Base-by-base conservation (phyloP, 1,139 yeast genomes). In the Saccharomyces hybrid region DNA sequence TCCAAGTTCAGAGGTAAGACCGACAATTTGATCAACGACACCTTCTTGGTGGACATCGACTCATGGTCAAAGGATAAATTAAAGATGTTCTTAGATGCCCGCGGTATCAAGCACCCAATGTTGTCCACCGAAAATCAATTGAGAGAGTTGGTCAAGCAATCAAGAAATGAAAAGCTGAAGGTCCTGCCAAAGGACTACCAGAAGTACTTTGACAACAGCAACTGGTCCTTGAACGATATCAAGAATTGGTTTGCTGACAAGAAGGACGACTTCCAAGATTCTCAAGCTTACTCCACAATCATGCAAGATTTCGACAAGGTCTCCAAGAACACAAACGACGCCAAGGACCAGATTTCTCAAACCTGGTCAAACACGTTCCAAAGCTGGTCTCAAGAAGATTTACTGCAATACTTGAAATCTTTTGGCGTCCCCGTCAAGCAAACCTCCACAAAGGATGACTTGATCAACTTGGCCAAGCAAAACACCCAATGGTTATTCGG, bases 331-430 rank as follows among this genome's bases (percentile, higher is more conserved):
- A 61, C 66, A n/a, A 58, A 61, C 12, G 58, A 62, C 14, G 60
- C 68, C 57, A 64, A 64, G 27, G 64, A 64, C 47, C 67, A 62
- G 8, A 61, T 68, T 27, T 53, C 57, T 3, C 57, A 61, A 27
- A 61, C 57, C 7, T 63, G 66, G 55, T 70, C 71, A 50, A 73
- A 73, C 48, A 70, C 75, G 9, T 78, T 80, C 61, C 74, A 75
- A 50, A 69, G 75, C 38, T 83, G 85, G 83, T 72, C 81, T 24
- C 76, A 75, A 46, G 75, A 77, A 32, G 88, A 84, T 59, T 70
- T 84, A 61, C 75, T 71, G 61, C 73, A 75, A 31, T 84, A 82
- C 67, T 69, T 84, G 54, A 71, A 74, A 48, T 73, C 79, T 7
- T 82, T 77, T 65, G 87, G 87, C 6, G 71, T 76, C 53, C 70